Evolutionary conservation across 768 basidiomycete genomes (phyloP).

Genomic region (Pisolithus orientalis): DNA sequence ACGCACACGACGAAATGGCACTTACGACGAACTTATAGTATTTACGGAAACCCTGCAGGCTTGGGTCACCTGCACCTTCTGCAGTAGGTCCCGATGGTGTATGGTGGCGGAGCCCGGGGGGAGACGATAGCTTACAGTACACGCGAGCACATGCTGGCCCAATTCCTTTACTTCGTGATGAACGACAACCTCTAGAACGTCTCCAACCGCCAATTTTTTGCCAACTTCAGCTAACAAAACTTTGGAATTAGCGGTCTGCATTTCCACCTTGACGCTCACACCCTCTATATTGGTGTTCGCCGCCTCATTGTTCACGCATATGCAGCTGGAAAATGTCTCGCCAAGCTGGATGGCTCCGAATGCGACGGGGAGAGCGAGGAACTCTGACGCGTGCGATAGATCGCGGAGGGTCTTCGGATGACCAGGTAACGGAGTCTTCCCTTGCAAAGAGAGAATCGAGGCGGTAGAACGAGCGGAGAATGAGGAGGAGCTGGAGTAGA

Average conservation of each 20-base stretch:
- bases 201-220: conserved; percentile 41
- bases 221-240: conserved; percentile 58
- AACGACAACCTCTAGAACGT: conserved; percentile 62
- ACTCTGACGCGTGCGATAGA: conserved; percentile 69
- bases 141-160: conserved; percentile 84
- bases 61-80: conserved; percentile 48
- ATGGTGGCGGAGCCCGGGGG: conserved; percentile 47
- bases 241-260: conserved; percentile 76
- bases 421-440: conserved; percentile 57
- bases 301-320: conserved; percentile 80
- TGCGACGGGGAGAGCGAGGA: conserved; percentile 74
- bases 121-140: conserved; percentile 76
- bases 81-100: conserved; percentile 36
- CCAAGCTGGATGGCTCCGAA: conserved; percentile 88
- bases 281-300: conserved; percentile 55
- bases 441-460: conserved; percentile 73
- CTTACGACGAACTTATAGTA: conserved; percentile 89
- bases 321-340: conserved; percentile 77
- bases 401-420: conserved; percentile 84
- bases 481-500: conserved; percentile 77
- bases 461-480: conserved; percentile 79
- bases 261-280: conserved; percentile 68
- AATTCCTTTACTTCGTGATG: conserved; percentile 92
- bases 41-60: conserved; percentile 69
- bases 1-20: conserved; percentile 5